These are phyloP conservation scores for Bromus sterilis DNA, from an alignment of 176 grass and related monocot species.

Conservation along the genomic window DNA sequence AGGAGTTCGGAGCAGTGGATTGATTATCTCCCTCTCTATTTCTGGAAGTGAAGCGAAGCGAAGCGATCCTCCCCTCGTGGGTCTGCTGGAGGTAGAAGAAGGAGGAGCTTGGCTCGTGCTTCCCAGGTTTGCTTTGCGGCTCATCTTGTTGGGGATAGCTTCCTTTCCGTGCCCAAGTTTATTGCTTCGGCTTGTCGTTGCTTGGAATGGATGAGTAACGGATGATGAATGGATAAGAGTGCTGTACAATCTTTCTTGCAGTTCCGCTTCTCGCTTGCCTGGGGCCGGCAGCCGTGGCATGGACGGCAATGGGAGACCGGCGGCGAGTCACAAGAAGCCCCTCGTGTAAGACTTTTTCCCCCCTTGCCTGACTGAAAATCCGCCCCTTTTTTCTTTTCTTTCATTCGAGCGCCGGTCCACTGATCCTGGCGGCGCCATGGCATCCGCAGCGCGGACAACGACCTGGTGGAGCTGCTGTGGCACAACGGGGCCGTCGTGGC, in stretches of 20 bases:
- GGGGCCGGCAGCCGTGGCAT: constrained; percentile 10
- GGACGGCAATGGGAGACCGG: constrained; percentile 33
- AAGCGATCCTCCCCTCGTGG: neutral
- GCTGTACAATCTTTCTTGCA: neutral
- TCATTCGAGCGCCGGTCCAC: neutral
- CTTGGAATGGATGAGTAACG: neutral
- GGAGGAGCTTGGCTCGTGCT: neutral
- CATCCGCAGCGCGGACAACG: constrained; percentile 41
- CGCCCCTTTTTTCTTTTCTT: neutral
- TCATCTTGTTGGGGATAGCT: neutral
- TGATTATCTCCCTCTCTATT: neutral
- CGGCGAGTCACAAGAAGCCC: constrained; percentile 26
- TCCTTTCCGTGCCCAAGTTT: neutral
- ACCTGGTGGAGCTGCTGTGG: constrained; percentile 82
- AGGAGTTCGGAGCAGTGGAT: neutral
- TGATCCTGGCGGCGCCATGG: neutral
- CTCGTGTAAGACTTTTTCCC: constrained; percentile 1
- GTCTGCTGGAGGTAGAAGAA: neutral
- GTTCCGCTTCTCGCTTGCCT: neutral
- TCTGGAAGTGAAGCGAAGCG: too few relatives aligned
- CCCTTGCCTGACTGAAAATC: neutral
- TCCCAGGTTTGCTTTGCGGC: constrained; percentile 4
- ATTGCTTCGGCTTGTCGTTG: neutral
- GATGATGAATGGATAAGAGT: neutral
- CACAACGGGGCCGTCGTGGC: constrained; percentile 65